Evolutionary conservation across 1,139 yeast species (phyloP).

Genomic region (Yamadazyma spencermartinsiae): DNA sequence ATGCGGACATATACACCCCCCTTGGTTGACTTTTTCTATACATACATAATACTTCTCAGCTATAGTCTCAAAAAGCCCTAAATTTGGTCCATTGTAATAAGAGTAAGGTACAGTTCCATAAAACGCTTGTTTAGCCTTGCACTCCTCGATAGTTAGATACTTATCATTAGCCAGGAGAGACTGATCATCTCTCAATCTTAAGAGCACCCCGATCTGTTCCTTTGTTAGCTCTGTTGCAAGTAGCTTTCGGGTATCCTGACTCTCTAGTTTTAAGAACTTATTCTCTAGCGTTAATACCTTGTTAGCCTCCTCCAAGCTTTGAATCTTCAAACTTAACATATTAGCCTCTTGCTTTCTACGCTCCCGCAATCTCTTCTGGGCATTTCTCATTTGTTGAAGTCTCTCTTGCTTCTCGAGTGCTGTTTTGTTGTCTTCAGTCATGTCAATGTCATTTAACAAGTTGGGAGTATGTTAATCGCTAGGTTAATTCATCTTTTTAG

Average conservation of each 20-base stretch:
- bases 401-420: neutral
- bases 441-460: too few relatives aligned
- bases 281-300: neutral
- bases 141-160: constrained; percentile 4
- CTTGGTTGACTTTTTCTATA: neutral
- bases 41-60: constrained; percentile 4
- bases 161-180: constrained; percentile 4
- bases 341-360: constrained; percentile 6
- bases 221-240: constrained; percentile 4
- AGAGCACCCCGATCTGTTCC: constrained; percentile 1
- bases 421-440: too few relatives aligned
- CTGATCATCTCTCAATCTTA: constrained; percentile 2
- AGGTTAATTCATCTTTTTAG: constrained; percentile 20
- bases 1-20: too few relatives aligned
- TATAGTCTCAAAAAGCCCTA: constrained; percentile 3
- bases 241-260: constrained; percentile 1
- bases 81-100: constrained; percentile 2
- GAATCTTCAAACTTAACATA: constrained; percentile 1
- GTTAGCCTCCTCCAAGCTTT: constrained; percentile 1
- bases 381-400: constrained; percentile 9
- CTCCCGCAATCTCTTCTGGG: constrained; percentile 8
- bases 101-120: constrained; percentile 1
- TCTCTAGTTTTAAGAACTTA: neutral
- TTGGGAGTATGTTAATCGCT: too few relatives aligned
- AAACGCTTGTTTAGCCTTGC: neutral